Base-by-base conservation (phyloP, 2,329 filamentous ascomycete genomes). In the Colletotrichum lupini region DNA sequence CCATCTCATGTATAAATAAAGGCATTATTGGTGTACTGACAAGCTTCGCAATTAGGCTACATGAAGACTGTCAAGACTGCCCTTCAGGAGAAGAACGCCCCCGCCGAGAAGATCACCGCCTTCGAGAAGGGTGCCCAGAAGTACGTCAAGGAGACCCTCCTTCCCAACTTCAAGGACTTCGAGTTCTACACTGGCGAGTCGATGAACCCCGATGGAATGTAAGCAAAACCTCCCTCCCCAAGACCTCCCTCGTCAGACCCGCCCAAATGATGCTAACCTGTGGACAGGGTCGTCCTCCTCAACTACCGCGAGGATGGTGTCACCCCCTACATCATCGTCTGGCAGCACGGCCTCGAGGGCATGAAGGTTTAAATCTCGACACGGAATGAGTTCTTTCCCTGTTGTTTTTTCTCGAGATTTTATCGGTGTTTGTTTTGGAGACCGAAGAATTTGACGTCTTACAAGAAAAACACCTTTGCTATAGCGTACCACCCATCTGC, bases 301-400 rank as follows among this genome's bases (percentile, higher is more conserved):
- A 97, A 98, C 91, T 99, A 98, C 91, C 96, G 97, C 80, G 95
- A 98, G 84, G 97, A 98, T 80, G 97, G 97, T 84, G 85, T 93
- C 78, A 98, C 96, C 68, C 97, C 97, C 74, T 99, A 90, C 83
- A 89, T 97, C 80, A 93, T 91, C 78, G 87, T 97, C 87, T 98
- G 95, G 96, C 98, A 98, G 92, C 93, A 98, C 87, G 97, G 96
- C 82, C 86, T 98, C 77, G 88, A 87, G 79, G 92, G 93, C 88
- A 92, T 91, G 89, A 98, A 99, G 94, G 95, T 98, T 79, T 99
- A 96, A 89, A 60, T 72, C 62, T 63, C 49, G 24, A 46, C 42
- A 49, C 52, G 49, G 68, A n/a, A 28, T 49, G 0, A 42, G 30
- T 55, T 63, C 59, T 58, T 72, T 42, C 37, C 19, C 42, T 49